Evolutionary conservation across 2,329 filamentous ascomycete species (phyloP), one percentile per base, ranked within the genome.

Genomic region (Colletotrichum tanaceti): DNA sequence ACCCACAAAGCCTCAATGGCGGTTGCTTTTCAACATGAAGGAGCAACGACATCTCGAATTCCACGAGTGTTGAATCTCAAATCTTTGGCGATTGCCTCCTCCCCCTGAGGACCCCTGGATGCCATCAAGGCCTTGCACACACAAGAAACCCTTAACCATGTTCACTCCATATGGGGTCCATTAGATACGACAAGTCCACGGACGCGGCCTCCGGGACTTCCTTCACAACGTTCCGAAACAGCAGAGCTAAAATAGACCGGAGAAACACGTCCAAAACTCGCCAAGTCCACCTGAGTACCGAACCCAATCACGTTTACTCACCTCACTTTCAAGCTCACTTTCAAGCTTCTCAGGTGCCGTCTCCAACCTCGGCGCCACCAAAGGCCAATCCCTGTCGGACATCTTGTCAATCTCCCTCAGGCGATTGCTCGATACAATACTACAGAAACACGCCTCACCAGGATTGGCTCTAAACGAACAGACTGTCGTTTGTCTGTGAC

Each of bases 221-320:
- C 41, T 58, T n/a, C 16, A 38, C 32, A 18, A 7, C n/a, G 4
- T 35, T 22, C 22, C 28, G 10, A 24, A 49, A 24, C 41, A 32
- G 28, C 20, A 5, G 47, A 20, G 62, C 62, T 50, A 58, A 61
- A 65, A 65, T 41, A 57, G 44, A 43, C 55, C 50, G 46, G 62
- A 55, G 55, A n/a, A 61, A 53, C 49, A 60, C 44, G 62, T 32
- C 55, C 49, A 49, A 69, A 65, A 46, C 62, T 43, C 44, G 66
- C 62, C 66, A 69, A 69, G 66, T 61, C 62, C 38, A n/a, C 54
- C 50, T 44, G 61, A 69, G 43, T 61, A 65, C 57, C 55, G 66
- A 69, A 46, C 49, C 66, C 62, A 68, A 65, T 57, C 65, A 68
- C 18, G 43, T n/a, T 46, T n/a, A 61, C 61, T 39, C 18, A 24